Conservation (phyloP, 2,329 filamentous ascomycete species). For the Furcasterigmium sp. region DNA sequence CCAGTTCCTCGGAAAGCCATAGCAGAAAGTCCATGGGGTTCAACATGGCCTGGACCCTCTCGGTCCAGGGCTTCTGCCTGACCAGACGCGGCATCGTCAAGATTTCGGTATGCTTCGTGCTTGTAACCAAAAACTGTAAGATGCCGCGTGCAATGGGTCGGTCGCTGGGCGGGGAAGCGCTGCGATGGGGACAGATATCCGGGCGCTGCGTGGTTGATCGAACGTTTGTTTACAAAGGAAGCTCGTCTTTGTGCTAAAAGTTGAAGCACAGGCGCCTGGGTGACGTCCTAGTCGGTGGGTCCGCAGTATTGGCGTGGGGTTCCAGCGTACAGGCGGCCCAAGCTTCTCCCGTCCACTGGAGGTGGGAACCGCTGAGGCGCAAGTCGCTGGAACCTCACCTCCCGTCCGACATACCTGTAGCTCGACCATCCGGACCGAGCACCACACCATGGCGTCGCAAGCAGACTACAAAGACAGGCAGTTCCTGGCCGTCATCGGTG, state of each 20-base stretch:
- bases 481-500: constrained; percentile 95
- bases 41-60: constrained; percentile 75
- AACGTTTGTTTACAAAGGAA: constrained; percentile 3
- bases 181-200: too few species aligned
- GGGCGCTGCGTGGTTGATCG: too few species aligned
- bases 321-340: background rate
- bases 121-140: background rate
- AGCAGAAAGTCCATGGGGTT: constrained; percentile 88
- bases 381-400: background rate
- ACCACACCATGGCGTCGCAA: constrained; percentile 40
- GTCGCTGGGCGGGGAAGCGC: background rate
- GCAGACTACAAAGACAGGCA: constrained; percentile 76
- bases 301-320: background rate
- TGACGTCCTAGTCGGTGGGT: constrained; percentile 5
- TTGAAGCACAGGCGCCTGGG: constrained; percentile 1
- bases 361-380: too few species aligned
- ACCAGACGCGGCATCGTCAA: constrained; percentile 65
- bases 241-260: constrained; percentile 1
- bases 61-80: constrained; percentile 69
- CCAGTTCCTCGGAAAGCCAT: constrained; percentile 88
- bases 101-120: background rate
- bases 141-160: background rate
- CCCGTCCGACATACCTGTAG: background rate
- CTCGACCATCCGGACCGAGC: background rate
- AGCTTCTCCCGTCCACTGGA: background rate